These are phyloP conservation scores for Rhizophora apiculata DNA, from an alignment of 345 rosid species.

Conservation along the genomic window DNA sequence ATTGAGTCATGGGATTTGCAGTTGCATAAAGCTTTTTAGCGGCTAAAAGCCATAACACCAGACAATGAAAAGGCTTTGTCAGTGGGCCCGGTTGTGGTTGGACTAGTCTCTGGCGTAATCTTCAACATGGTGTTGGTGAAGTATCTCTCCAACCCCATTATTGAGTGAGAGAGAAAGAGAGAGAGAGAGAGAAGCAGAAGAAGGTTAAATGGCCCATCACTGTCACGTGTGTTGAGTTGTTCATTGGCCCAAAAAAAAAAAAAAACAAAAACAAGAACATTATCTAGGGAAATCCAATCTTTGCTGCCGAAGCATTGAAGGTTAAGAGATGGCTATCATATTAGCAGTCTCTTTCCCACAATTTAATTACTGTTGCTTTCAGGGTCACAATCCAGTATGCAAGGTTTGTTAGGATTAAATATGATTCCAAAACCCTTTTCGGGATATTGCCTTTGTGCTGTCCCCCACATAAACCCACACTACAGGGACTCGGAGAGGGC, in stretches of 20 bases:
- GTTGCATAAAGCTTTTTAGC: slow-evolving; percentile 18
- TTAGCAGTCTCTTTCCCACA: slow-evolving; percentile 8
- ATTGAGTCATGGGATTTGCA: slow-evolving; percentile 15
- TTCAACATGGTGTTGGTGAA: slow-evolving; percentile 27
- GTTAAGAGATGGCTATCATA: not conserved
- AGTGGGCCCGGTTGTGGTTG: slow-evolving; percentile 42
- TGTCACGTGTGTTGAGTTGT: slow-evolving; percentile 22
- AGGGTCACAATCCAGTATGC: slow-evolving; percentile 12
- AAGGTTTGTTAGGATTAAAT: slow-evolving; percentile 24
- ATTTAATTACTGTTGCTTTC: slow-evolving; percentile 14
- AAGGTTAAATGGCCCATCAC: slow-evolving; percentile 33
- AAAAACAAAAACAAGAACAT: not conserved
- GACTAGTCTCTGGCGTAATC: slow-evolving; percentile 36
- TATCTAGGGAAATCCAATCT: not conserved
- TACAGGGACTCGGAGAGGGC: not conserved
- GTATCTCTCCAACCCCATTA: slow-evolving; percentile 37
- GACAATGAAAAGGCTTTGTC: slow-evolving; percentile 13
- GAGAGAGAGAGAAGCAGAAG: slow-evolving; percentile 8
- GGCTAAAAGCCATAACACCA: slow-evolving; percentile 25
- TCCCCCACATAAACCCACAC: slow-evolving; percentile 9
- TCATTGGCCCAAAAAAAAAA: not conserved
- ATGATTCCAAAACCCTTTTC: slow-evolving; percentile 2
- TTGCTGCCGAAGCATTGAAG: slow-evolving; percentile 17
- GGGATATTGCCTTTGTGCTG: not conserved
- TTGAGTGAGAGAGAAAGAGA: slow-evolving; percentile 12